Percentiles rank a stretch among this genome's conserved stretches.
phyloP scores from a whole-genome alignment of 2,329 filamentous ascomycete species.

The Xylariaceae sp. region DNA sequence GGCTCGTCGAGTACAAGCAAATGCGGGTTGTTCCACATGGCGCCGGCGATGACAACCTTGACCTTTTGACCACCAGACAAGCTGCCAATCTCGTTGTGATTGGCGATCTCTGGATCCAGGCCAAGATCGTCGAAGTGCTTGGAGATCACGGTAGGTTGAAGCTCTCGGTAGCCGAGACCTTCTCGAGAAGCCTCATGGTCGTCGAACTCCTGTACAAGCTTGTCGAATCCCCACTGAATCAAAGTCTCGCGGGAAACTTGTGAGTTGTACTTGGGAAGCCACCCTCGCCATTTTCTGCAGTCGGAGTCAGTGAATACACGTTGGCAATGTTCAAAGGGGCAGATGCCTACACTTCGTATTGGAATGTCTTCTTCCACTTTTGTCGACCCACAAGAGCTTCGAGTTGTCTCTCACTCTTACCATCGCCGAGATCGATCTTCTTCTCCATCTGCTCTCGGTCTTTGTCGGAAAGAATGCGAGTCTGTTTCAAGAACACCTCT shows the following conservation, averaged over 20 bases:
- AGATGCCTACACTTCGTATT: conserved; percentile 80
- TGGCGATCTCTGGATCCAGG: conserved; percentile 94
- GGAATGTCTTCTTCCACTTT: conserved; percentile 98
- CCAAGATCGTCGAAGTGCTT: conserved; percentile 98
- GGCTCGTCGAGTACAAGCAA: conserved; percentile 96
- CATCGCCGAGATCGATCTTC: conserved; percentile 79
- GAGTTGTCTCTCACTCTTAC: conserved; percentile 71
- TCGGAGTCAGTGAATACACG: conserved; percentile 26
- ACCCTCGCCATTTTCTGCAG: conserved; percentile 80
- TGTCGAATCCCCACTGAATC: conserved; percentile 79
- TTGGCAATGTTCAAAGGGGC: background rate
- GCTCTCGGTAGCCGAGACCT: conserved; percentile 90
- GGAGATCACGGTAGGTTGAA: conserved; percentile 89
- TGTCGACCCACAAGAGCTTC: conserved; percentile 92
- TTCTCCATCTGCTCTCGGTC: conserved; percentile 93
- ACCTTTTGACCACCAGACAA: conserved; percentile 97
- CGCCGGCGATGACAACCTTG: conserved; percentile 94
- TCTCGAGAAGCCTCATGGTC: conserved; percentile 98
- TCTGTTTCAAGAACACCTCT: conserved; percentile 97
- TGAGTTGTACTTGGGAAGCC: conserved; percentile 89
- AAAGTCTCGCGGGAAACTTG: conserved; percentile 93
- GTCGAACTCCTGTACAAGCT: conserved; percentile 96
- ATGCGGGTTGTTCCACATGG: conserved; percentile 99
- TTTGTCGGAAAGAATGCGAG: conserved; percentile 78
- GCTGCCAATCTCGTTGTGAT: conserved; percentile 97